Conservation (phyloP, 1,139 yeast genomes). For the Tardiomyces digboiensis region DNA sequence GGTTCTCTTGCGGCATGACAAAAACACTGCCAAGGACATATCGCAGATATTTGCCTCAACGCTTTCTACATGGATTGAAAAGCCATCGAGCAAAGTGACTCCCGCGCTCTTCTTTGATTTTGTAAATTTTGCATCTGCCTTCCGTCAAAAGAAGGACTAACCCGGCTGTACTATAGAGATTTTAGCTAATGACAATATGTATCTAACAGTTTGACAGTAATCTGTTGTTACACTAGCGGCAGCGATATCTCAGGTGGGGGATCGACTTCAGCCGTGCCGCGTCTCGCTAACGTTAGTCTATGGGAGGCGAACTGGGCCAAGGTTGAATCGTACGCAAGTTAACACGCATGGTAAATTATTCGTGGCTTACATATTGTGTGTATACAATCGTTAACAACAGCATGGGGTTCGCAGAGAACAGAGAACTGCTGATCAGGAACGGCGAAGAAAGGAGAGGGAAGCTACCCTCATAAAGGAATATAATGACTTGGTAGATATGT, state of each 20-base stretch:
- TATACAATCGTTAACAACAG: neutral
- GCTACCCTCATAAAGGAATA: neutral
- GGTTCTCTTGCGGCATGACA: conserved; percentile 29
- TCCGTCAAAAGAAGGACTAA: neutral
- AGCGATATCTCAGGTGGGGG: too few relatives aligned
- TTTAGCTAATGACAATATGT: too few relatives aligned
- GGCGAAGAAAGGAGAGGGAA: neutral
- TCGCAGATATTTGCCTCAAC: conserved; percentile 48
- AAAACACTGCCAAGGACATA: conserved; percentile 21
- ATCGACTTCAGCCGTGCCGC: too few relatives aligned
- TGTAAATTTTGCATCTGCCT: conserved; percentile 38
- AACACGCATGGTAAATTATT: too few relatives aligned
- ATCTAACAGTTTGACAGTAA: too few relatives aligned
- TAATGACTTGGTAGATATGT: neutral
- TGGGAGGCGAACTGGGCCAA: too few relatives aligned
- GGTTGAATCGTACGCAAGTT: too few relatives aligned
- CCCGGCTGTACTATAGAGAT: too few relatives aligned
- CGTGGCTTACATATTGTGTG: too few relatives aligned
- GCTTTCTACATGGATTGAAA: conserved; percentile 51
- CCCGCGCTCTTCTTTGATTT: conserved; percentile 67
- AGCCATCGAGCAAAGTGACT: conserved; percentile 36
- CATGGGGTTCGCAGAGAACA: neutral
- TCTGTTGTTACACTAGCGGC: too few relatives aligned
- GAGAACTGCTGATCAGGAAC: neutral
- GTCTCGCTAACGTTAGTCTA: too few relatives aligned